Conservation (phyloP, 2,329 filamentous ascomycete genomes). For the Mycogone perniciosa region DNA sequence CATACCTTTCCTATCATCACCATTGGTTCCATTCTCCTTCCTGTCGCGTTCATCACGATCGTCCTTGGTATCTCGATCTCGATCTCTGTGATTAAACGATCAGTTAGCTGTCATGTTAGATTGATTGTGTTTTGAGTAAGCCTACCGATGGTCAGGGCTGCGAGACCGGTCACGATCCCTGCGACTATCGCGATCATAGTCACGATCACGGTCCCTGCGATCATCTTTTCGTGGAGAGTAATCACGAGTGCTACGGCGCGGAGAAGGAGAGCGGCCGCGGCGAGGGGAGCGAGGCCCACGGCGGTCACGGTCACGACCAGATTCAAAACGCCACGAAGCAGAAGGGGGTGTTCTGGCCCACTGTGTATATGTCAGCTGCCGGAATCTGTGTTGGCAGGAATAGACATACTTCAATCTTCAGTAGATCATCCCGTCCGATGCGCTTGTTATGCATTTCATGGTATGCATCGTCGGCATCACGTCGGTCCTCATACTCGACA, state of each 20-base stretch:
- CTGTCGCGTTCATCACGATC: slow-evolving; percentile 67
- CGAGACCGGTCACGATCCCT: slow-evolving; percentile 71
- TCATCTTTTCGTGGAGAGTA: slow-evolving; percentile 88
- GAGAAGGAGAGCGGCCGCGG: slow-evolving; percentile 68
- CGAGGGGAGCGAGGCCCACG: slow-evolving; percentile 50
- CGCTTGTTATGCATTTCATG: slow-evolving; percentile 99
- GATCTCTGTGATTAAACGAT: slow-evolving; percentile 36
- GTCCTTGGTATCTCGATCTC: slow-evolving; percentile 53
- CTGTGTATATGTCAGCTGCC: slow-evolving; percentile 41
- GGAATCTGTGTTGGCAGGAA: slow-evolving; percentile 5
- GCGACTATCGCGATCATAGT: slow-evolving; percentile 69
- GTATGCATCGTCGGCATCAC: slow-evolving; percentile 97
- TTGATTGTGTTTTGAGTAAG: neutral
- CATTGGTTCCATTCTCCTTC: slow-evolving; percentile 72
- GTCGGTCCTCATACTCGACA: slow-evolving; percentile 97
- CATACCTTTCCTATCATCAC: slow-evolving; percentile 84
- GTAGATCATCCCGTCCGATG: slow-evolving; percentile 84
- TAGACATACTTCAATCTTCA: slow-evolving; percentile 87
- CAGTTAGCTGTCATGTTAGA: slow-evolving; percentile 18
- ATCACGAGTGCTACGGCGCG: slow-evolving; percentile 69
- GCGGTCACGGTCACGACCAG: slow-evolving; percentile 70
- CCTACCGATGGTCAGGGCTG: slow-evolving; percentile 58
- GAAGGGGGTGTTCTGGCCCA: slow-evolving; percentile 98
- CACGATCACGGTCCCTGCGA: slow-evolving; percentile 71
- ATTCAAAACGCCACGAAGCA: slow-evolving; percentile 97